Conservation (phyloP, 2,329 filamentous ascomycete species). For the Cladosporium velox region DNA sequence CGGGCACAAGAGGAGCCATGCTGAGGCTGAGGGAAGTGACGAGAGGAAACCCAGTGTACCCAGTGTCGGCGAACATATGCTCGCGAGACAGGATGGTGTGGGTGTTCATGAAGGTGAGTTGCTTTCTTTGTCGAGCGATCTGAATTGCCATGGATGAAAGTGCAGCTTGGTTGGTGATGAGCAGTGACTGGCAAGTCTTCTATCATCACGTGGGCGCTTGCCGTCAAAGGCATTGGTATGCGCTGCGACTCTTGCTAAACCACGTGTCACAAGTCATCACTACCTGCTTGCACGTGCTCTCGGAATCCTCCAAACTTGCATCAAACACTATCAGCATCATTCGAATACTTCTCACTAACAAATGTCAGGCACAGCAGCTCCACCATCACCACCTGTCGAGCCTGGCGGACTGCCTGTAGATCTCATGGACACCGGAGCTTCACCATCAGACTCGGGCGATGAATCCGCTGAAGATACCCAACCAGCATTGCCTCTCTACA, state of each 20-base stretch:
- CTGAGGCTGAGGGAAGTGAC: conserved; percentile 54
- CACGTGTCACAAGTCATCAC: not conserved
- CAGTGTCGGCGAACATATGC: conserved; percentile 62
- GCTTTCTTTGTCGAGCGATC: not conserved
- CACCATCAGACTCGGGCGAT: conserved; percentile 56
- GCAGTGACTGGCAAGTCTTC: not conserved
- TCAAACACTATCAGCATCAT: not conserved
- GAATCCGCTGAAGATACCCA: conserved; percentile 57
- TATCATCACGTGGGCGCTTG: not conserved
- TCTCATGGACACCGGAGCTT: conserved; percentile 64
- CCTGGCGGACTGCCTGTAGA: conserved; percentile 35
- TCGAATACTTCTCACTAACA: not conserved
- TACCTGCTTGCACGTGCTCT: not conserved
- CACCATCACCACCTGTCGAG: conserved; percentile 36
- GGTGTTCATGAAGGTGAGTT: conserved; percentile 59
- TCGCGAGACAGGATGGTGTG: conserved; percentile 65
- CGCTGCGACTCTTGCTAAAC: not conserved
- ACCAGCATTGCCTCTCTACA: conserved; percentile 68
- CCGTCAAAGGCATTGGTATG: not conserved
- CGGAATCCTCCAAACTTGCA: not conserved
- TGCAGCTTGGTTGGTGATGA: not conserved
- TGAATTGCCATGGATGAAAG: not conserved
- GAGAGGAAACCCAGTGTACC: conserved; percentile 69
- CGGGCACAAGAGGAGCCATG: conserved; percentile 32
- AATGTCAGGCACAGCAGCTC: conserved; percentile 28